Evolutionary conservation across 2,329 filamentous ascomycete species (phyloP), one percentile per base, ranked within the genome.

Genomic region (Sclerotinia spermophila): DNA sequence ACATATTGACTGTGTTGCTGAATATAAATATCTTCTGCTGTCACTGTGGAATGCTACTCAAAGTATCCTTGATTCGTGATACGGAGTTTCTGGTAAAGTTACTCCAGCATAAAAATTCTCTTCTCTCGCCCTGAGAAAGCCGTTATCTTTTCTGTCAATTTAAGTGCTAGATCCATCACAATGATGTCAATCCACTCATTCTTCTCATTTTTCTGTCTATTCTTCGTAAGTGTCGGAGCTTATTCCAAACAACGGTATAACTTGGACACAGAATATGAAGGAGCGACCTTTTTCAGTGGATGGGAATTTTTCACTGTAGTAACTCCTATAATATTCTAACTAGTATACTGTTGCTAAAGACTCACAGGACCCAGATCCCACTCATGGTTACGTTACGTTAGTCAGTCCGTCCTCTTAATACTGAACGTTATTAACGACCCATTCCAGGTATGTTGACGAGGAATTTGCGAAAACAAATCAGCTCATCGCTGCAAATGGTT

Each of bases 291-390:
- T 11, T n/a, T 48, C 8, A 48, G 44, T n/a, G 44, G 44, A 48
- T 48, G 44, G 44, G 13, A 48, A 48, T 48, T 48, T 5, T 48
- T 48, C 8, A 13, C 10, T 48, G 44, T 48, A n/a, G 5, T 8
- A n/a, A 48, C 0, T 48, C 6, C 4, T 13, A 2, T 0, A 0
- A n/a, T 13, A 1, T 1, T n/a, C 3, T 11, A 13, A 48, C 8
- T 24, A 48, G 8, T 1, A 11, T n/a, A 2, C 5, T n/a, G 0
- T 24, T 10, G 4, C 21, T 48, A 24, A 48, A 48, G 3, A 24
- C 1, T 11, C 5, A 48, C 13, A 48, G 44, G 44, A 48, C 24
- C 44, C 44, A 48, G 44, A 48, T 48, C 44, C 44, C 44, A 48
- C 44, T n/a, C 44, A 48, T 5, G 44, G 44, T n/a, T 48, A 48